Percentiles rank a stretch among this genome's conserved stretches.
phyloP scores from a whole-genome alignment of 2,329 filamentous ascomycete genomes.

The Capronia americana region DNA sequence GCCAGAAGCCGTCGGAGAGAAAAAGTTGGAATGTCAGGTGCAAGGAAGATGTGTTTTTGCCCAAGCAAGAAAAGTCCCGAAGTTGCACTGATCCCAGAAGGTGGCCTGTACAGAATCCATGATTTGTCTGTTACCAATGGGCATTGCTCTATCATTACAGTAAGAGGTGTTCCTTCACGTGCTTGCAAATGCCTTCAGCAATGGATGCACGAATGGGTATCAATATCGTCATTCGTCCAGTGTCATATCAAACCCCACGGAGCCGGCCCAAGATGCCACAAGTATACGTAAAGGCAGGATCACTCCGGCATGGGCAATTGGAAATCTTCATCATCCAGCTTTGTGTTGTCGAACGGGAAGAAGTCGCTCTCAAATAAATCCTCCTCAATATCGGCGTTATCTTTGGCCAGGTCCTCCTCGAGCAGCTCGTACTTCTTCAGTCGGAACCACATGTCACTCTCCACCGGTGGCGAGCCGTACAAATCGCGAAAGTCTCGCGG shows the following conservation, averaged over 20 bases:
- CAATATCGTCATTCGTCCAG: slow-evolving; percentile 31
- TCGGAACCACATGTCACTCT: slow-evolving; percentile 52
- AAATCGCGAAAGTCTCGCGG: slow-evolving; percentile 52
- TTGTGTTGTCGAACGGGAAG: slow-evolving; percentile 40
- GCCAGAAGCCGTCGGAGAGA: background rate
- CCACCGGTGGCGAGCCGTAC: slow-evolving; percentile 50
- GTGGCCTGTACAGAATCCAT: background rate
- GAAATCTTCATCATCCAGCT: slow-evolving; percentile 38
- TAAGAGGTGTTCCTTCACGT: background rate
- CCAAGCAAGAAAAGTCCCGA: slow-evolving; percentile 13
- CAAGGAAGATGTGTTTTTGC: slow-evolving; percentile 13
- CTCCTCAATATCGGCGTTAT: slow-evolving; percentile 42
- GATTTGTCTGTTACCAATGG: background rate
- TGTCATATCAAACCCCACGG: slow-evolving; percentile 15
- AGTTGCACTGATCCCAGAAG: background rate
- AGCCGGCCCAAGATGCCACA: background rate
- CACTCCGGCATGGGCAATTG: slow-evolving; percentile 37
- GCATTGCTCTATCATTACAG: background rate
- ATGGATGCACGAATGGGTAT: slow-evolving; percentile 29
- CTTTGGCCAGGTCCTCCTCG: slow-evolving; percentile 41
- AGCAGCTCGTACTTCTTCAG: slow-evolving; percentile 50
- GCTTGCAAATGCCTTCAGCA: background rate
- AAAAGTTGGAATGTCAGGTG: background rate
- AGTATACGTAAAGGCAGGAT: background rate
- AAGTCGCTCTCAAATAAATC: slow-evolving; percentile 37